Conservation (phyloP, 192 early-diverging fungal genomes). For the Phycomyces blakesleeanus region DNA sequence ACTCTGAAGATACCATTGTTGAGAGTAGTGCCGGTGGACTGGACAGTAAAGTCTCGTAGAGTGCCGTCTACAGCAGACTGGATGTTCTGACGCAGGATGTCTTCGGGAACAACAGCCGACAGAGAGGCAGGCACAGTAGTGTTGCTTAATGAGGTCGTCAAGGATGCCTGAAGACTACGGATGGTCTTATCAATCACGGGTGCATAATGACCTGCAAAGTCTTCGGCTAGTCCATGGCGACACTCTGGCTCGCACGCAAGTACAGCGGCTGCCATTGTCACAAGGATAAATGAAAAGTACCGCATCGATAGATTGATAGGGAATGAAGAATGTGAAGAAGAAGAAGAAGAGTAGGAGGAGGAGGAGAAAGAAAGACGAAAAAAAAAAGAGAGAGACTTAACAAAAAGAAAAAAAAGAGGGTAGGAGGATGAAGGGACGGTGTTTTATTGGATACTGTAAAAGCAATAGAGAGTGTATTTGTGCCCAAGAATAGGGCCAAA, state of each 20-base stretch:
- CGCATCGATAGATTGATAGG: slow-evolving; percentile 3
- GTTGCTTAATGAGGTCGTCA: slow-evolving; percentile 20
- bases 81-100: slow-evolving; percentile 14
- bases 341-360: slow-evolving; percentile 3
- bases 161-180: slow-evolving; percentile 15
- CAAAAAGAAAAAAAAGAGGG: slow-evolving; percentile 7
- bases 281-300: slow-evolving; percentile 4
- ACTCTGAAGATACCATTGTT: slow-evolving; percentile 34
- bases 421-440: neutral
- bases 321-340: neutral
- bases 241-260: slow-evolving; percentile 51
- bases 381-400: slow-evolving; percentile 6
- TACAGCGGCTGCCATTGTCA: slow-evolving; percentile 8
- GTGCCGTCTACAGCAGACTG: slow-evolving; percentile 18
- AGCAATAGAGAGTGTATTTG: too few species aligned
- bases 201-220: slow-evolving; percentile 43
- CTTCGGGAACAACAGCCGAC: slow-evolving; percentile 15
- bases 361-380: slow-evolving; percentile 6
- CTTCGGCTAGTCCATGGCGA: slow-evolving; percentile 42
- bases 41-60: slow-evolving; percentile 16
- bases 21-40: slow-evolving; percentile 28
- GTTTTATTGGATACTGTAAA: slow-evolving; percentile 1
- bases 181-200: slow-evolving; percentile 34
- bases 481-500: neutral
- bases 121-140: slow-evolving; percentile 24